A percentile compares a stretch with the other conserved stretches of the same genome.
Evolutionary conservation across 345 rosid species (phyloP).

Genomic region (Pistacia atlantica): DNA sequence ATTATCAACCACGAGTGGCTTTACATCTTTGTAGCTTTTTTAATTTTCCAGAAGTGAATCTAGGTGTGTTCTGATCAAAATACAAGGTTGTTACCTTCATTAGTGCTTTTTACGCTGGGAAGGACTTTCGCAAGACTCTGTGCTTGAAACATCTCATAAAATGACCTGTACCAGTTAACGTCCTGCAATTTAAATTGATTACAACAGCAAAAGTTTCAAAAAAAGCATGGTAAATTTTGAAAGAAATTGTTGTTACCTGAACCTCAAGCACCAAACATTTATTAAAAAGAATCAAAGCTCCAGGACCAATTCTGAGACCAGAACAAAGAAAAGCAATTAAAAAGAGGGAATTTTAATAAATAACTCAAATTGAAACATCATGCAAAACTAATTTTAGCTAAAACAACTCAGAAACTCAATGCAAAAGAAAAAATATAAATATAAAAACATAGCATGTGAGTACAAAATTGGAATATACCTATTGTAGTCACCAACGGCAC

Average conservation of each 20-base stretch:
- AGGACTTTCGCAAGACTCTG: conserved; percentile 64
- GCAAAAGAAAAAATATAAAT: not conserved
- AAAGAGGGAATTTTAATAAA: not conserved
- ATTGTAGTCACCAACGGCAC: conserved; percentile 68
- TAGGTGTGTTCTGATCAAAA: not conserved
- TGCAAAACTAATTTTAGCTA: not conserved
- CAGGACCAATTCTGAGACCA: conserved; percentile 52
- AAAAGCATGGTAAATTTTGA: not conserved
- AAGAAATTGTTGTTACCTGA: conserved; percentile 48
- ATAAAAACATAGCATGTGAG: not conserved
- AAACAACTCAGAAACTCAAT: not conserved
- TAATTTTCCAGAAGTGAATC: not conserved
- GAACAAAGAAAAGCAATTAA: conserved; percentile 14
- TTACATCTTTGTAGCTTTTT: not conserved
- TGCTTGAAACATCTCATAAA: conserved; percentile 61
- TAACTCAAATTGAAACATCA: not conserved
- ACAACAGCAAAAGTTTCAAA: not conserved
- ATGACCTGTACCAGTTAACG: conserved; percentile 53
- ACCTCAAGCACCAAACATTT: conserved; percentile 69
- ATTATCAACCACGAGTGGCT: not conserved
- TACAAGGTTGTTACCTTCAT: conserved; percentile 53
- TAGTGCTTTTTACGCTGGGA: conserved; percentile 61
- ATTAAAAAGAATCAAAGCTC: conserved; percentile 61
- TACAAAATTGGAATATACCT: conserved; percentile 30
- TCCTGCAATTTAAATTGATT: conserved; percentile 43